Conservation (phyloP, 2,329 filamentous ascomycete genomes). For the Pseudocercospora eumusae region DNA sequence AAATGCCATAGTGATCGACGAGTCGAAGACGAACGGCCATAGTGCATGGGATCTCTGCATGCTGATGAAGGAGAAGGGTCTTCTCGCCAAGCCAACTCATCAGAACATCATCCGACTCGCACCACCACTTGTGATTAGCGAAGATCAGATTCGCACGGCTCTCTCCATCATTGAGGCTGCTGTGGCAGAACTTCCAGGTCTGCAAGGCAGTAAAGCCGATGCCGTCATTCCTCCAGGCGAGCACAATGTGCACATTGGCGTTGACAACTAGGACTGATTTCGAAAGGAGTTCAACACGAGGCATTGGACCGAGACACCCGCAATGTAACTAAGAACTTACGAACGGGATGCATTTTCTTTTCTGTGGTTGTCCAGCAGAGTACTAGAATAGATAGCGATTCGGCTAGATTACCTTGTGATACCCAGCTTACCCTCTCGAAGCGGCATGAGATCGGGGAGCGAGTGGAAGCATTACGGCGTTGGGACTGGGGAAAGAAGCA, state of each 20-base stretch:
- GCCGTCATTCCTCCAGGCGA: constrained; percentile 60
- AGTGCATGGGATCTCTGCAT: constrained; percentile 96
- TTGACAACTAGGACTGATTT: constrained; percentile 54
- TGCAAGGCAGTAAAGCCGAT: constrained; percentile 60
- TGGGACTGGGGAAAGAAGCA: neutral
- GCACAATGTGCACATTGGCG: constrained; percentile 62
- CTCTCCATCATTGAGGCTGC: constrained; percentile 79
- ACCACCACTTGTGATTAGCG: constrained; percentile 92
- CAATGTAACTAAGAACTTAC: neutral
- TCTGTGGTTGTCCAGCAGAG: neutral
- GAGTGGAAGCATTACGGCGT: neutral
- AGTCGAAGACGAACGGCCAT: constrained; percentile 78
- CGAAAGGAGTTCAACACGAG: neutral
- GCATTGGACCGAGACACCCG: neutral
- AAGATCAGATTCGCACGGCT: constrained; percentile 77
- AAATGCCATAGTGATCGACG: constrained; percentile 95
- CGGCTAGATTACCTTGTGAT: constrained; percentile 9
- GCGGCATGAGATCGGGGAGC: constrained; percentile 2
- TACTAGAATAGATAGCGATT: constrained; percentile 1
- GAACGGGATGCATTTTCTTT: constrained; percentile 10
- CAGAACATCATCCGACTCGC: constrained; percentile 98
- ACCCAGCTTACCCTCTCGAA: neutral
- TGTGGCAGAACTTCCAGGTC: constrained; percentile 73
- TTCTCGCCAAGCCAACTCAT: constrained; percentile 96
- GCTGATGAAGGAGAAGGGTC: constrained; percentile 90